phyloP scores from a whole-genome alignment of 1,284 basidiomycete genomes.

The Rhizopogon hawkerae region DNA sequence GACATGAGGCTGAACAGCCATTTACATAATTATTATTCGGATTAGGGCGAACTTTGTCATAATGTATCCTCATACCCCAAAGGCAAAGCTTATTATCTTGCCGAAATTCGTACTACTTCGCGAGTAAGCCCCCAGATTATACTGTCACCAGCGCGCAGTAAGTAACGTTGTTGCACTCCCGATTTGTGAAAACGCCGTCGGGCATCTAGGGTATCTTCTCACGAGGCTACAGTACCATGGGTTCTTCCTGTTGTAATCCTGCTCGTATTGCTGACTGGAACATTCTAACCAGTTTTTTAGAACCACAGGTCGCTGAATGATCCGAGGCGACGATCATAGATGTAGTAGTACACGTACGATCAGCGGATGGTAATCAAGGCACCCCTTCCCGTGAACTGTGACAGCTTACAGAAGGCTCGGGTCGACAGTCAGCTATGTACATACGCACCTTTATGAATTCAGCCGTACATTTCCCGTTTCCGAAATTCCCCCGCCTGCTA shows the following conservation, averaged over 20 bases:
- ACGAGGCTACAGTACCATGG: background rate
- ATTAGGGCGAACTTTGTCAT: background rate
- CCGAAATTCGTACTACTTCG: background rate
- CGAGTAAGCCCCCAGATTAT: no score
- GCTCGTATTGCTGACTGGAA: background rate
- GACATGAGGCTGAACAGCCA: background rate
- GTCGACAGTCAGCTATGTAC: background rate
- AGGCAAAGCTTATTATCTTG: background rate
- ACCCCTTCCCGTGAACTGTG: background rate
- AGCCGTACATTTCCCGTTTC: no score
- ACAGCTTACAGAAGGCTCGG: background rate
- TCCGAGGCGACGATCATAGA: background rate
- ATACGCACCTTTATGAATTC: no score
- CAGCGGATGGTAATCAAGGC: background rate
- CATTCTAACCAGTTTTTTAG: background rate
- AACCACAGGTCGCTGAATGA: background rate
- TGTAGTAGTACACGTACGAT: background rate
- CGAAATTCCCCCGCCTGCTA: background rate
- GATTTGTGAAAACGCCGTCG: background rate
- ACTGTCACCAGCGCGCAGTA: background rate
- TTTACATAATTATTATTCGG: background rate
- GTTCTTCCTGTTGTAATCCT: background rate
- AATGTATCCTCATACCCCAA: background rate
- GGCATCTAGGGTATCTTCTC: background rate
- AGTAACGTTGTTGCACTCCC: background rate